Evolutionary conservation across 106 monocot genomes (phyloP), one percentile per base, ranked within the genome.

Genomic region (Allium fistulosum): DNA sequence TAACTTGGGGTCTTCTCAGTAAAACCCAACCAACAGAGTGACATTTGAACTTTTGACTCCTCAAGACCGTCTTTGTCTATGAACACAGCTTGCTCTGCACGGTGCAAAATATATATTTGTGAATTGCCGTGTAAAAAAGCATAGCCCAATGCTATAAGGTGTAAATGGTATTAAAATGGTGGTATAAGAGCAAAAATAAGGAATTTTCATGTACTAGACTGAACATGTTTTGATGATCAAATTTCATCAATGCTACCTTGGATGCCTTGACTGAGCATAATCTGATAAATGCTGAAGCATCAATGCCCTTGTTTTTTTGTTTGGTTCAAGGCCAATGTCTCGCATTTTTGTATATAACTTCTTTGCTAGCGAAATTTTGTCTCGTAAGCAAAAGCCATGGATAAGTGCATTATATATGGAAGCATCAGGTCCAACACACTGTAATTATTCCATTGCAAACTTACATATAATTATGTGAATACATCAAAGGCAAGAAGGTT

Each of bases 241-340:
- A 7, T 46, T 47, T 13, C 4, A 5, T 49, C 11, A 67, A 53
- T 53, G 67, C n/a, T 59, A 75, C 68, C 75, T 75, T 12, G 26
- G 16, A 61, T 49, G 71, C 60, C 48, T 49, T 51, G 16, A 12
- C 18, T n/a, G 37, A 62, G 61, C 15, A 65, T 82, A 63, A 16
- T 72, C 53, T 57, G 75, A 13, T 27, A 87, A 72, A 68, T 85
- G 79, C 57, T 90, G 92, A 75, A 93, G 87, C 82, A 87, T 99
- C 77, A 93, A 77, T 48, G 92, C 75, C 58, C 84, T 82, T 59
- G 93, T 99, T 82, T 87, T 99, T 7, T 82, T 92, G 79, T 99
- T 92, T 26, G 93, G 83, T 72, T 71, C 71, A 18, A 99, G 71
- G 10, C 87, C 90, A 68, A 65, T 77, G 65, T 65, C 69, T 6